phyloP scores from a whole-genome alignment of 352 stramenopile genomes.

The Phytophthora capsici region DNA sequence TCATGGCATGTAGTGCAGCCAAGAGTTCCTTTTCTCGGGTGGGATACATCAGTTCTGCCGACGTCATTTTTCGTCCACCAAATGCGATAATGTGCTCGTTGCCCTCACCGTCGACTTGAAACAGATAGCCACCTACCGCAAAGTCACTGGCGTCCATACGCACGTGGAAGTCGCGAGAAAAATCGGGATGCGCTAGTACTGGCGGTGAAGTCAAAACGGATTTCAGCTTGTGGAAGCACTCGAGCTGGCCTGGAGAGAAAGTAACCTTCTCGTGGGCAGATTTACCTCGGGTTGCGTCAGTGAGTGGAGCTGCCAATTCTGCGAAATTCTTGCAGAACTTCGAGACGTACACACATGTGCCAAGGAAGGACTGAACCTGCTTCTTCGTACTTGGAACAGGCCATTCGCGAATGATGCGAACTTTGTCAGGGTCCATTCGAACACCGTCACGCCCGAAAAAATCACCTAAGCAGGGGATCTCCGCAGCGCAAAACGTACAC shows the following conservation, averaged over 20 bases:
- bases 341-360: not conserved
- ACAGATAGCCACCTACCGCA: not conserved
- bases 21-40: conserved; percentile 4
- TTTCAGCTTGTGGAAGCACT: not conserved
- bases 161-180: not conserved
- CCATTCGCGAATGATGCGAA: not conserved
- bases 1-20: not conserved
- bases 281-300: not conserved
- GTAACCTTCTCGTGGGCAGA: not conserved
- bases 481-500: conserved; percentile 1
- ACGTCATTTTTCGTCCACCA: not conserved
- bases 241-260: not conserved
- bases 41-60: conserved; percentile 2
- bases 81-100: conserved; percentile 7
- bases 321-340: not conserved
- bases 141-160: not conserved
- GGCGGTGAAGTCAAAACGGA: not conserved
- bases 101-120: not conserved
- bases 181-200: not conserved
- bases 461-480: too few relatives aligned
- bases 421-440: not conserved
- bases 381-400: not conserved
- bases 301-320: not conserved
- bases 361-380: not conserved
- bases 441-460: not conserved